phyloP scores from a whole-genome alignment of 345 rosid species.

The thale cress (Arabidopsis thaliana) region DNA sequence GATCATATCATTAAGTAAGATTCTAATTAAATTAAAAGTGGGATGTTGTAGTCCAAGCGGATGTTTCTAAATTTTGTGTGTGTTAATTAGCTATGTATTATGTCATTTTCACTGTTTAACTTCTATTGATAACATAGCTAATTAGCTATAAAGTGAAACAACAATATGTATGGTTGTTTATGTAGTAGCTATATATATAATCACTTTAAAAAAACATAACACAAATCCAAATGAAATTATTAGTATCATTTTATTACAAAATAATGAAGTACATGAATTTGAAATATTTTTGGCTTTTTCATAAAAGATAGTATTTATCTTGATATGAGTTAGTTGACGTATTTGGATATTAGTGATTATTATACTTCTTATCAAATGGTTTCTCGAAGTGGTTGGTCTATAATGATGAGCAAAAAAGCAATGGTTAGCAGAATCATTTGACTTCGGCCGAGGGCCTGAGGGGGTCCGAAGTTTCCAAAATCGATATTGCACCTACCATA shows the following conservation, averaged over 20 bases:
- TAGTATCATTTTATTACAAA: not conserved
- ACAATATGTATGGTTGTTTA: not conserved
- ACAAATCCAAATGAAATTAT: not conserved
- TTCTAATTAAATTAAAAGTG: no score
- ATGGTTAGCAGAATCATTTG: conserved; percentile 36
- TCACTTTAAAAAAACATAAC: not conserved
- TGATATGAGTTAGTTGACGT: conserved; percentile 5
- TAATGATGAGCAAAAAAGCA: conserved; percentile 16
- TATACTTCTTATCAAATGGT: conserved; percentile 3
- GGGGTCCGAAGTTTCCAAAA: conserved; percentile 37
- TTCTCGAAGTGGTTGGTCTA: conserved; percentile 30
- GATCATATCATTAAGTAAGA: not conserved
- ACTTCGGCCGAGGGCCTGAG: conserved; percentile 28
- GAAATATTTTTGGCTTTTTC: not conserved
- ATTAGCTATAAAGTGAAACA: not conserved
- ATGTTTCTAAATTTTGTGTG: not conserved
- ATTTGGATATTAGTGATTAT: conserved; percentile 1
- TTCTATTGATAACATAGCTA: not conserved
- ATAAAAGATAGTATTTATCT: not conserved
- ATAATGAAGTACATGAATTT: not conserved
- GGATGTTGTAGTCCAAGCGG: no score
- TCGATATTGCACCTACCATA: conserved; percentile 32
- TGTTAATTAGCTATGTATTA: not conserved
- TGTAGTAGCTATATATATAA: not conserved
- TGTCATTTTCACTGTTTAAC: not conserved